Conservation (phyloP, 768 basidiomycete species). For the Leccinum incarnatum region DNA sequence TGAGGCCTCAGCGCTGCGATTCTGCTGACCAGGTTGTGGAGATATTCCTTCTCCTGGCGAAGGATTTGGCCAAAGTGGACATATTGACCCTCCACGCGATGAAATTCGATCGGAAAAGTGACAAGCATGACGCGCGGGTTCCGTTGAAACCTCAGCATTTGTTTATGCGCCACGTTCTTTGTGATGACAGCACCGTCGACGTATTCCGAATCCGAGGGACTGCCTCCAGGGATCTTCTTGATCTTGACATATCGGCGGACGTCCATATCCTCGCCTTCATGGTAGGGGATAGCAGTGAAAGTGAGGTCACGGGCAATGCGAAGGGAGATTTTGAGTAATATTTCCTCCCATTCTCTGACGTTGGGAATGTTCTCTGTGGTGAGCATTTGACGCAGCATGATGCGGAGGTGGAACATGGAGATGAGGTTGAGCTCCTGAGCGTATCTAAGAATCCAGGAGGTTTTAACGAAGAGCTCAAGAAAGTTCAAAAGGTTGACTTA, state of each 20-base stretch:
- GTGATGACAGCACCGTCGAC: conserved; percentile 96
- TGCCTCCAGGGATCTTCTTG: conserved; percentile 96
- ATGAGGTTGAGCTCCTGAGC: conserved; percentile 80
- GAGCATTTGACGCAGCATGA: conserved; percentile 90
- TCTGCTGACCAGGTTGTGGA: conserved; percentile 81
- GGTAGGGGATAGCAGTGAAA: conserved; percentile 65
- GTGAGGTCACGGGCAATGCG: conserved; percentile 84
- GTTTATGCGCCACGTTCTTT: conserved; percentile 96
- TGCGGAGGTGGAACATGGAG: conserved; percentile 86
- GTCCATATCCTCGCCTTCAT: conserved; percentile 92
- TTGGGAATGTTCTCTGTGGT: conserved; percentile 80
- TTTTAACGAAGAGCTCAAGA: conserved; percentile 4
- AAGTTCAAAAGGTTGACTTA: conserved; percentile 39
- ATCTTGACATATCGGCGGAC: conserved; percentile 95
- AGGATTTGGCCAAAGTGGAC: conserved; percentile 89
- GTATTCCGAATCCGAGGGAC: conserved; percentile 91
- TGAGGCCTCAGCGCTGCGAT: conserved; percentile 92
- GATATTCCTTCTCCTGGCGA: conserved; percentile 90
- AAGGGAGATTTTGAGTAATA: conserved; percentile 75
- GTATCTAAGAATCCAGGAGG: conserved; percentile 46
- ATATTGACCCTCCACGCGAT: conserved; percentile 89
- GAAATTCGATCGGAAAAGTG: conserved; percentile 92
- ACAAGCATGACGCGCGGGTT: conserved; percentile 96
- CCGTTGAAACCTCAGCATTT: conserved; percentile 77
- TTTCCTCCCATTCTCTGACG: conserved; percentile 84